These are phyloP conservation scores for Sideroxylon spinosum DNA, from an alignment of 179 eudicot species.

Conservation along the genomic window DNA sequence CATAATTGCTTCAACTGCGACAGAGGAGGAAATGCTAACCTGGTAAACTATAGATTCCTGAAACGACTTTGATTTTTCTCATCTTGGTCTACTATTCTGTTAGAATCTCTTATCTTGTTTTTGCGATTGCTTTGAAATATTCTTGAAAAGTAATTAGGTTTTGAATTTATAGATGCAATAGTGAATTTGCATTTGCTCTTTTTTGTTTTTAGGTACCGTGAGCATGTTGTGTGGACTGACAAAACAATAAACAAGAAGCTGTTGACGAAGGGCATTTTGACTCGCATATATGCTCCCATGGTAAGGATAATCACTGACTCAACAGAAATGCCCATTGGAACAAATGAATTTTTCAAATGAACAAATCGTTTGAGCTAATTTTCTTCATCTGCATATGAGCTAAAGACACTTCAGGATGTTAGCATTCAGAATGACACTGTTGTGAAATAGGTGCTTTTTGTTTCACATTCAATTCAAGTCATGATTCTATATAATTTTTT, in stretches of 20 bases:
- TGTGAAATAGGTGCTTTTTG: neutral
- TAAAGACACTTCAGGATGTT: neutral
- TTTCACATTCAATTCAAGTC: neutral
- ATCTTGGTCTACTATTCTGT: neutral
- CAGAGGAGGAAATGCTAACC: slow-evolving; percentile 79
- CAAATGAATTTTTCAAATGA: neutral
- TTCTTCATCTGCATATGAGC: neutral
- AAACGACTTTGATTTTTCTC: neutral
- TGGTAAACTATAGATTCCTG: slow-evolving; percentile 44
- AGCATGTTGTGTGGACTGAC: slow-evolving; percentile 92
- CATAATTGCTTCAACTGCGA: slow-evolving; percentile 86
- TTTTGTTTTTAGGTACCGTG: slow-evolving; percentile 56
- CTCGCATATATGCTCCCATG: slow-evolving; percentile 89
- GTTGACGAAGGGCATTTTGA: slow-evolving; percentile 72
- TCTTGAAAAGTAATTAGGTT: neutral
- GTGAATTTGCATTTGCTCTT: neutral
- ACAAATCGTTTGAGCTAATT: too few relatives aligned
- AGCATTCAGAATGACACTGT: neutral
- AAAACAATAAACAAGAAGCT: slow-evolving; percentile 64
- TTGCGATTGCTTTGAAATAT: neutral
- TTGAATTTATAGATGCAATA: neutral
- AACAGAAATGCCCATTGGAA: neutral
- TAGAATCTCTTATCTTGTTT: neutral
- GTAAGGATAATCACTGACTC: slow-evolving; percentile 34
- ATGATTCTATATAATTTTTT: too few relatives aligned